These are phyloP conservation scores for Auriscalpium orientale DNA, from an alignment of 768 basidiomycete species.

Conservation along the genomic window DNA sequence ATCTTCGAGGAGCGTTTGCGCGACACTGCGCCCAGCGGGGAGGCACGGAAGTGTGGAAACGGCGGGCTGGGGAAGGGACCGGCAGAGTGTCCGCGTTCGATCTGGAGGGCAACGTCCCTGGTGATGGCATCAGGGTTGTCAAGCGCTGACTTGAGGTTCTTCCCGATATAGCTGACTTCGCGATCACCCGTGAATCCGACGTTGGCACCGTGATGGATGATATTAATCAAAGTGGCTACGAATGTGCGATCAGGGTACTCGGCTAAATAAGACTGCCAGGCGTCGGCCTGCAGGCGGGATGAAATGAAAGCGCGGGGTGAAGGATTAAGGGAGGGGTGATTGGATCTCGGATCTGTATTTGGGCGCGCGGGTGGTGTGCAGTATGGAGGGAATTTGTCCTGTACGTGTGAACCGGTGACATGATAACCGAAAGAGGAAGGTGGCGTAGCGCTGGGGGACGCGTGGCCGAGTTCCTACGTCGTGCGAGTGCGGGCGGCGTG, in stretches of 20 bases:
- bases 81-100: conserved; percentile 6
- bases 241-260: conserved; percentile 12
- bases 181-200: neutral
- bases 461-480: neutral
- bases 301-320: neutral
- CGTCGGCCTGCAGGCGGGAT: conserved; percentile 3
- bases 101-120: conserved; percentile 5
- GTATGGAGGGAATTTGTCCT: neutral
- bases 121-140: conserved; percentile 8
- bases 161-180: conserved; percentile 7
- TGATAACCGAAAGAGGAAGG: neutral
- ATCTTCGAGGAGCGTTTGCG: conserved; percentile 14
- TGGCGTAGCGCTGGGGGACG: neutral
- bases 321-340: conserved; percentile 1
- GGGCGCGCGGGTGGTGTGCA: conserved; percentile 6
- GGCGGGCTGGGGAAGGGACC: conserved; percentile 16
- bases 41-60: conserved; percentile 15
- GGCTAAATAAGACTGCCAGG: conserved; percentile 8
- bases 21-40: conserved; percentile 15
- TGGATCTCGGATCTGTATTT: conserved; percentile 12
- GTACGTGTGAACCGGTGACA: neutral
- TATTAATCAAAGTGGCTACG: conserved; percentile 10
- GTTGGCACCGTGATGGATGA: conserved; percentile 9
- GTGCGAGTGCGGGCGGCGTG: neutral
- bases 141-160: conserved; percentile 12